phyloP scores from a whole-genome alignment of 2,329 filamentous ascomycete genomes.

The Plectosphaerella cucumerina region DNA sequence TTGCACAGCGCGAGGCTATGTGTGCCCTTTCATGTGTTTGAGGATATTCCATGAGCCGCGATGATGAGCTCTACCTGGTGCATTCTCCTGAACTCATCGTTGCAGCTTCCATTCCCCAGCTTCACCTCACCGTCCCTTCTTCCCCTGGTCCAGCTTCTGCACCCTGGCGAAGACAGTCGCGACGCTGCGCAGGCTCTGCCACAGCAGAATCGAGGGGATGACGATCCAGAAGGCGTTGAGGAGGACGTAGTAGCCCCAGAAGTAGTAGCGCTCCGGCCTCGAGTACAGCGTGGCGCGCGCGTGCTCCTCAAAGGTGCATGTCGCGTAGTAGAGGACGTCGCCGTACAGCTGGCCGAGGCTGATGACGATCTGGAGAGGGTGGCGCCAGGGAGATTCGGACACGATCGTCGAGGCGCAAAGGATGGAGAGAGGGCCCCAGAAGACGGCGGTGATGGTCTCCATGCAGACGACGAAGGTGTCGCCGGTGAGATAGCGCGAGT shows the following conservation, averaged over 20 bases:
- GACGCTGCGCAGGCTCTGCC: slow-evolving; percentile 20
- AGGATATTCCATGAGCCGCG: too few species aligned
- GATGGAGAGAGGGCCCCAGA: slow-evolving; percentile 52
- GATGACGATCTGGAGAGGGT: slow-evolving; percentile 43
- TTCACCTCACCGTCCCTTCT: neutral
- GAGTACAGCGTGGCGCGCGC: slow-evolving; percentile 37
- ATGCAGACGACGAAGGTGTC: slow-evolving; percentile 53
- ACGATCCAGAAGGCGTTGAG: slow-evolving; percentile 52
- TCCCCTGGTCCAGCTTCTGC: slow-evolving; percentile 10
- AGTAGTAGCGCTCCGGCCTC: slow-evolving; percentile 48
- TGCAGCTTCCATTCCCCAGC: too few species aligned
- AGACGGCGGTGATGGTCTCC: slow-evolving; percentile 48
- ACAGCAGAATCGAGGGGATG: slow-evolving; percentile 33
- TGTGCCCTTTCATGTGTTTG: too few species aligned
- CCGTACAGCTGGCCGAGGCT: slow-evolving; percentile 48
- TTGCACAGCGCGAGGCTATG: too few species aligned
- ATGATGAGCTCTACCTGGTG: too few species aligned
- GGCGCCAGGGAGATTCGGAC: slow-evolving; percentile 37
- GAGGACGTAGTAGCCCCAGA: slow-evolving; percentile 48
- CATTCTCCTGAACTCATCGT: too few species aligned
- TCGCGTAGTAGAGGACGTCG: slow-evolving; percentile 47
- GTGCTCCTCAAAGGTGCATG: slow-evolving; percentile 36
- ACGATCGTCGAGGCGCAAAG: slow-evolving; percentile 39
- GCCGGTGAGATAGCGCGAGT: slow-evolving; percentile 50
- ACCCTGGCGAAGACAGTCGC: slow-evolving; percentile 21